Base-by-base conservation (phyloP, 495 filamentous ascomycete species). In the Geopyxis carbonaria region DNA sequence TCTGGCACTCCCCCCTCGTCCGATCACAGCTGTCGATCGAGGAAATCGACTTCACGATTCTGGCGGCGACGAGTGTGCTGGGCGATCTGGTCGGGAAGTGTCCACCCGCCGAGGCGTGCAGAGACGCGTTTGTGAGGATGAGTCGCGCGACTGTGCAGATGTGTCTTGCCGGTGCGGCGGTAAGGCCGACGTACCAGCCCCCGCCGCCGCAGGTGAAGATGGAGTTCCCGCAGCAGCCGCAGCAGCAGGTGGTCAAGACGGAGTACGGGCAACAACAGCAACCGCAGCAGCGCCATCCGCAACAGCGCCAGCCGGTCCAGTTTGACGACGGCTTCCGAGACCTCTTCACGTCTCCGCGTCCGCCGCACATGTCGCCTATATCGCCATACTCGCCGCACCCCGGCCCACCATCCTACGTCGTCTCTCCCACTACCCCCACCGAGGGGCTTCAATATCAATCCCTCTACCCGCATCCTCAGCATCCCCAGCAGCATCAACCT, bases 81-180 rank as follows among this genome's bases (percentile, higher is more conserved):
- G 69, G 68, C 5, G 79, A 84, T 51, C 56, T 85, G 34, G 76
- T 78, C 44, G 72, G 77, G 38, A 80, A 80, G 56, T 85, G 79
- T 48, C 80, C 79, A 8, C 79, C 79, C 0, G 79, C 79, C 5
- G 78, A 82, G 62, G 76, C 77, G 19, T 95, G 87, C 50, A 72
- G 84, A 2, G 87, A 94, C 57, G 85, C 87, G 9, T 93, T 95
- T 59, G 84, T 91, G 46, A 75, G 87, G 30, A 95, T 93, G 68
- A 85, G 80, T 49, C 92, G 82, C 60, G 87, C 86, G 22, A 93
- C 86, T 0, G 75, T 95, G 6, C 78, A 82, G 46, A 93, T 94
- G 86, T 56, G 53, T 31, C 33, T 56, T 4, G 45, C 42, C 13
- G 16, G 29, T 15, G 47, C 47, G 9, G 51, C 47, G 30, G 32